A percentile compares a stretch with the other conserved stretches of the same genome.
Evolutionary conservation across 257 asterid genomes (phyloP).

Genomic region (Solanum bukasovii): DNA sequence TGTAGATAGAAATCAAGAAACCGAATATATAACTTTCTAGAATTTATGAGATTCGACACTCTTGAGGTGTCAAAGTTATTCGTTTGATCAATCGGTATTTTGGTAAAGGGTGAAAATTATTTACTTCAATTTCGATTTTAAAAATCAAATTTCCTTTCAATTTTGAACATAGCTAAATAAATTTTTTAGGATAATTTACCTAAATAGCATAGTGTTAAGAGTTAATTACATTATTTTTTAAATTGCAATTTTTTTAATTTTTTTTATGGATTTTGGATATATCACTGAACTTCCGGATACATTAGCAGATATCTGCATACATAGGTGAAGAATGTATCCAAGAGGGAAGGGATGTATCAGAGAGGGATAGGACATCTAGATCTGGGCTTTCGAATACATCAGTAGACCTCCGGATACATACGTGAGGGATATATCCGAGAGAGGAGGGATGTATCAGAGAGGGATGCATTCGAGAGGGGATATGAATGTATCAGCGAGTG

Average conservation of each 20-base stretch:
- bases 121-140: too few species aligned
- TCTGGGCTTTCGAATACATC: neutral
- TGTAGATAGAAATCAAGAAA: neutral
- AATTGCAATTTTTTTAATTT: too few species aligned
- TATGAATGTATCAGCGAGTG: too few species aligned
- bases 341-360: neutral
- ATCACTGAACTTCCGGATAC: rapidly evolving
- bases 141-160: neutral
- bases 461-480: too few species aligned
- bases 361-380: neutral
- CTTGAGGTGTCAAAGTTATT: too few species aligned
- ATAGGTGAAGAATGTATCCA: neutral
- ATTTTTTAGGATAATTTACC: neutral
- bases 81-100: neutral
- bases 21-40: neutral
- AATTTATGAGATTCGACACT: neutral
- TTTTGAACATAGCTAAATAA: neutral
- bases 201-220: rapidly evolving
- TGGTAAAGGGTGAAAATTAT: neutral
- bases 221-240: too few species aligned
- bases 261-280: too few species aligned
- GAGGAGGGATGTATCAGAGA: too few species aligned
- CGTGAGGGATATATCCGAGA: too few species aligned
- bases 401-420: neutral
- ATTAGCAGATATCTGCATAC: too few species aligned